Percentiles rank a stretch among this genome's conserved stretches.
These are phyloP conservation scores for Xylaria castorea DNA, from an alignment of 495 filamentous ascomycete species.

Conservation along the genomic window DNA sequence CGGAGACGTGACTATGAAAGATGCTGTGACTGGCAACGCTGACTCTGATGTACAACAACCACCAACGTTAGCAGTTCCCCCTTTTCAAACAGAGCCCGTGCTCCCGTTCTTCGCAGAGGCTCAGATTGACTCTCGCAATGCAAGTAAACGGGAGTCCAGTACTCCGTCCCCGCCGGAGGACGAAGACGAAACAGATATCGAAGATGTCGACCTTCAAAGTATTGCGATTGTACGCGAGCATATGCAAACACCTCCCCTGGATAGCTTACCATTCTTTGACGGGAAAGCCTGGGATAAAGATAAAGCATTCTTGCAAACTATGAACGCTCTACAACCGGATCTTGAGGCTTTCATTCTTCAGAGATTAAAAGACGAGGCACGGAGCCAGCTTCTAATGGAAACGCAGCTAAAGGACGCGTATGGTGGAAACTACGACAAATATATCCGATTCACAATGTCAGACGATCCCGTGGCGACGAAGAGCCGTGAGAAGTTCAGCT, in stretches of 20 bases:
- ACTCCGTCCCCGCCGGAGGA: conserved; percentile 46
- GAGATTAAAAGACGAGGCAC: conserved; percentile 37
- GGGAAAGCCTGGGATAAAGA: conserved; percentile 53
- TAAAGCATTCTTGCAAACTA: conserved; percentile 41
- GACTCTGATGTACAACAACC: conserved; percentile 36
- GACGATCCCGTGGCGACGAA: conserved; percentile 55
- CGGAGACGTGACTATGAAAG: conserved; percentile 46
- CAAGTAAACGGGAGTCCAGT: conserved; percentile 39
- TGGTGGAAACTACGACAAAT: conserved; percentile 51
- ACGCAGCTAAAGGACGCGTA: conserved; percentile 42
- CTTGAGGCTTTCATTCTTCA: conserved; percentile 45
- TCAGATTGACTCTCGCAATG: conserved; percentile 35
- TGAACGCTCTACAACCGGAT: conserved; percentile 35
- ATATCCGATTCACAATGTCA: conserved; percentile 59
- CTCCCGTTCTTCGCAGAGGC: conserved; percentile 34
- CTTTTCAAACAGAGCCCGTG: conserved; percentile 27
- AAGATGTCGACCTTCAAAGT: conserved; percentile 63
- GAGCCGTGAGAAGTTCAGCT: conserved; percentile 51
- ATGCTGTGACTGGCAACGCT: conserved; percentile 49
- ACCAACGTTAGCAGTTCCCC: conserved; percentile 20
- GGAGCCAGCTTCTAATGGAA: conserved; percentile 37
- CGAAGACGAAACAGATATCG: conserved; percentile 66
- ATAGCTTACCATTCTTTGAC: conserved; percentile 51
- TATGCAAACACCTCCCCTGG: conserved; percentile 57
- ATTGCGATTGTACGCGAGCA: conserved; percentile 52